Evolutionary conservation across 257 asterid species (phyloP).

Genomic region (Leptodermis oblonga): DNA sequence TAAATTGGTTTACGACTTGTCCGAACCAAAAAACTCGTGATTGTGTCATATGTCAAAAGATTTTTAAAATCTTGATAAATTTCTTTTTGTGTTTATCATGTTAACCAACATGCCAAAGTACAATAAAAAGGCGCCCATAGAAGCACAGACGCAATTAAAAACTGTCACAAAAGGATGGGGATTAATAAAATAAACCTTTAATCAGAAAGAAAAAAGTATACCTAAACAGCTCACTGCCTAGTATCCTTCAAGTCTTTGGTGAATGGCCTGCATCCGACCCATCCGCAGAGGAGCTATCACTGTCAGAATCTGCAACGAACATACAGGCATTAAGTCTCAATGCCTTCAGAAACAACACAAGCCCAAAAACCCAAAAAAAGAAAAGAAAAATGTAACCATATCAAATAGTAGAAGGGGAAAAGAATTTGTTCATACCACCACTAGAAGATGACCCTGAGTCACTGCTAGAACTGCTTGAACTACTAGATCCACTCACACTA

Average conservation of each 20-base stretch:
- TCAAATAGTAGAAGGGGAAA: not conserved
- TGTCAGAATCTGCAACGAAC: conserved; percentile 2
- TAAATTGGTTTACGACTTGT: too few relatives aligned
- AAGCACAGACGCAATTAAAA: too few relatives aligned
- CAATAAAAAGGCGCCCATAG: not conserved
- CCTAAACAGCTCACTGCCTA: not conserved
- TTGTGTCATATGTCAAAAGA: too few relatives aligned
- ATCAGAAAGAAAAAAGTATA: not conserved
- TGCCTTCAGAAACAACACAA: not conserved
- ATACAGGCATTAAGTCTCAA: not conserved
- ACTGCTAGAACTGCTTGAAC: conserved; percentile 92
- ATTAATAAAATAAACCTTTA: too few relatives aligned
- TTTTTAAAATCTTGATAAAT: too few relatives aligned
- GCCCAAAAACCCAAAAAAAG: not conserved
- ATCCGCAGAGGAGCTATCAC: conserved; percentile 5
- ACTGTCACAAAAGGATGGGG: not conserved
- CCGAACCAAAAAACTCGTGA: too few relatives aligned
- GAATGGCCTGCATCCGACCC: conserved; percentile 5
- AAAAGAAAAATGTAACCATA: not conserved
- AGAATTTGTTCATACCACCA: conserved; percentile 52
- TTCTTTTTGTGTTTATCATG: too few relatives aligned
- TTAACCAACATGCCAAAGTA: too few relatives aligned
- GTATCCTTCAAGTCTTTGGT: not conserved
- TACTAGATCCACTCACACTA: conserved; percentile 61
- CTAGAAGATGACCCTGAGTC: conserved; percentile 92